These are phyloP conservation scores for Diaporthe ilicicola DNA, from an alignment of 2,329 filamentous ascomycete species.

Conservation along the genomic window DNA sequence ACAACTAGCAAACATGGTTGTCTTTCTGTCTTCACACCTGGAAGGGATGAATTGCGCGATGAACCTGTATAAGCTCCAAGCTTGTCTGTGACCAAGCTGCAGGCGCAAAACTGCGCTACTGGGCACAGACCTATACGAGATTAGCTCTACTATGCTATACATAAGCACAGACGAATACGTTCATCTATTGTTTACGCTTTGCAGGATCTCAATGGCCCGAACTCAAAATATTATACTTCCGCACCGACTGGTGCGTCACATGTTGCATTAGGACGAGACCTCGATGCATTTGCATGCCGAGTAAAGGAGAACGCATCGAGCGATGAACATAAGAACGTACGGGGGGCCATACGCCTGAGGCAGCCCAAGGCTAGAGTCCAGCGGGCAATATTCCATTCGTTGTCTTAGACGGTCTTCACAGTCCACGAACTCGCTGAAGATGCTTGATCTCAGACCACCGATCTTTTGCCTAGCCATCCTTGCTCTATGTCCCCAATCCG, in stretches of 20 bases:
- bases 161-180: not conserved
- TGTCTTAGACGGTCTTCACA: not conserved
- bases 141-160: not conserved
- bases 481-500: not conserved
- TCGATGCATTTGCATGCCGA: not conserved
- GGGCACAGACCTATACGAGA: not conserved
- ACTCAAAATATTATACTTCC: not conserved
- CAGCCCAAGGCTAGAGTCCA: too few relatives aligned
- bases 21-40: not conserved
- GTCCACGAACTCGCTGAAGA: not conserved
- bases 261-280: not conserved
- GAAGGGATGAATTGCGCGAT: not conserved
- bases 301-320: not conserved
- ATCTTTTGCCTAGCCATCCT: not conserved
- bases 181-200: slow-evolving; percentile 6
- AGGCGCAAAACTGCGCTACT: not conserved
- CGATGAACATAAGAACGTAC: not conserved
- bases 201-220: not conserved
- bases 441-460: not conserved
- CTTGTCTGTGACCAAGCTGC: not conserved
- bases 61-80: not conserved
- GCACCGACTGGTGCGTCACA: not conserved
- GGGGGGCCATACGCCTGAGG: too few relatives aligned
- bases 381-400: not conserved
- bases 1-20: too few relatives aligned